phyloP scores from a whole-genome alignment of 2,329 filamentous ascomycete species.

The Lizonia empirigonia region DNA sequence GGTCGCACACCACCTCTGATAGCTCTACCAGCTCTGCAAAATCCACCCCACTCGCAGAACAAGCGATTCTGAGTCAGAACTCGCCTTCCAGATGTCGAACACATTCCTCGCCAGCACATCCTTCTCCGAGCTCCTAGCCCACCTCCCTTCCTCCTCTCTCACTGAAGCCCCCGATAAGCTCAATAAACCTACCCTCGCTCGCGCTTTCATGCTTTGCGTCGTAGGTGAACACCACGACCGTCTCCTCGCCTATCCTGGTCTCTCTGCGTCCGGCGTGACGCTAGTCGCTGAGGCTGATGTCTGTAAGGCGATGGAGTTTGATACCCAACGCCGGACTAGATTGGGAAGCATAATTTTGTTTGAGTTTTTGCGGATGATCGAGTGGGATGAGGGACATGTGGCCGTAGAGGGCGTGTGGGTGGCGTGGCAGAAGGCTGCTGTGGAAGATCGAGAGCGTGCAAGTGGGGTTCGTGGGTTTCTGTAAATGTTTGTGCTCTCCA shows the following conservation, averaged over 20 bases:
- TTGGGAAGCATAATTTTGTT: not conserved
- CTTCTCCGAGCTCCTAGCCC: not conserved
- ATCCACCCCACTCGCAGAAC: too few species aligned
- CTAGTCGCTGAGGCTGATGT: not conserved
- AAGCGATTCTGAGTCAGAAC: too few species aligned
- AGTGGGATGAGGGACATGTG: not conserved
- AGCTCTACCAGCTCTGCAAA: not conserved
- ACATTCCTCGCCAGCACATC: not conserved
- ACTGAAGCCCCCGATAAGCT: not conserved
- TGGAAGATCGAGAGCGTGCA: not conserved
- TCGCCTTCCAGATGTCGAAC: not conserved
- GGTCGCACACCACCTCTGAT: not conserved
- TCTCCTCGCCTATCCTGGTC: not conserved
- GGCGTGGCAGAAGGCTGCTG: not conserved
- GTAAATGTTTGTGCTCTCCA: too few species aligned
- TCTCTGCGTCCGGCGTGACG: not conserved
- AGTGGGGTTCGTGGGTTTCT: too few species aligned
- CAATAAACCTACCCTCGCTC: not conserved
- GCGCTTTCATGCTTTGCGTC: not conserved
- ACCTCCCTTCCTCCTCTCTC: not conserved
- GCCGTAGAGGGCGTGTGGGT: not conserved
- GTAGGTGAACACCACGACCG: not conserved
- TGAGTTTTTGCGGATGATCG: not conserved
- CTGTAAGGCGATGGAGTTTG: not conserved
- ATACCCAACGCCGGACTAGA: not conserved